Evolutionary conservation across 2,329 filamentous ascomycete species (phyloP).

Genomic region (Metarhizium sp.): DNA sequence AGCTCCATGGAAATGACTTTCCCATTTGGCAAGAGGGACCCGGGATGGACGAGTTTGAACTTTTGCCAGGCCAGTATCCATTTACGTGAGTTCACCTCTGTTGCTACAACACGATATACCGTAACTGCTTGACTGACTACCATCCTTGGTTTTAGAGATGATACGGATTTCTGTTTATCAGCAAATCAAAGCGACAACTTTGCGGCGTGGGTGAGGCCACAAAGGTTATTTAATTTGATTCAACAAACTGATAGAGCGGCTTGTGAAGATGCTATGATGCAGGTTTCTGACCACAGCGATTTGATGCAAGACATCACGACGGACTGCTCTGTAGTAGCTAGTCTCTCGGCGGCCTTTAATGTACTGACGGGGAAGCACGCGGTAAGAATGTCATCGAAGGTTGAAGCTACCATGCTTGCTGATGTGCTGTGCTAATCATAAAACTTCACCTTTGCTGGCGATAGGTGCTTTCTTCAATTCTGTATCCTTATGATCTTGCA

Average conservation of each 20-base stretch:
- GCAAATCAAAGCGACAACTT: conserved; percentile 66
- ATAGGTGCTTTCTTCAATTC: conserved; percentile 59
- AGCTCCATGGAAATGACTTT: conserved; percentile 73
- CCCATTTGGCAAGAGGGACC: conserved; percentile 72
- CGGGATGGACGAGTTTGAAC: conserved; percentile 49
- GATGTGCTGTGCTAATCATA: neutral
- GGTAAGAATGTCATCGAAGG: conserved; percentile 32
- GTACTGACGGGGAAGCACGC: conserved; percentile 58
- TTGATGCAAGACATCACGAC: conserved; percentile 92
- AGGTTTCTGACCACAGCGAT: conserved; percentile 53
- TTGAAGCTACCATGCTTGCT: neutral
- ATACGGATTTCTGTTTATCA: conserved; percentile 62
- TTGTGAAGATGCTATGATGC: conserved; percentile 42
- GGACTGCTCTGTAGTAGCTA: conserved; percentile 95
- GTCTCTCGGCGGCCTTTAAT: conserved; percentile 73
- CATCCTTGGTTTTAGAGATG: conserved; percentile 45
- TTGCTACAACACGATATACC: neutral
- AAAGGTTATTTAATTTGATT: conserved; percentile 43
- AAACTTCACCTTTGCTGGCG: neutral
- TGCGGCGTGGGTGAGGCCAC: conserved; percentile 70
- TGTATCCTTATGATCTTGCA: conserved; percentile 64
- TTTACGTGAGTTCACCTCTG: conserved; percentile 49
- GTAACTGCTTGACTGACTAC: neutral
- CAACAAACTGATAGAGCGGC: conserved; percentile 15
- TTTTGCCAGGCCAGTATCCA: conserved; percentile 33